These are phyloP conservation scores for Diaporthe longicolla DNA, from an alignment of 2,329 filamentous ascomycete species.

Conservation along the genomic window DNA sequence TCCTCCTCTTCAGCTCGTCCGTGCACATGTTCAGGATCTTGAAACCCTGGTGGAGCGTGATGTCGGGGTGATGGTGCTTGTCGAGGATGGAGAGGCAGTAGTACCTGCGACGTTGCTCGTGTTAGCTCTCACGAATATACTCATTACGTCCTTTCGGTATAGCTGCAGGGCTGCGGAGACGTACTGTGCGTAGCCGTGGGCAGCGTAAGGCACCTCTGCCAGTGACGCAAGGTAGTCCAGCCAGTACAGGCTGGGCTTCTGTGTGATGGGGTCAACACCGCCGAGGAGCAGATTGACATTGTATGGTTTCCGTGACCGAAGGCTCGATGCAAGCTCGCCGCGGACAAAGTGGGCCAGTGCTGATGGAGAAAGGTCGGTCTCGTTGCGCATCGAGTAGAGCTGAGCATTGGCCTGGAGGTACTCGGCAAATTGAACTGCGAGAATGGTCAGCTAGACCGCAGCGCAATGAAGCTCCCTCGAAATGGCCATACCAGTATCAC, in stretches of 20 bases:
- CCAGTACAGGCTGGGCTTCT: constrained; percentile 96
- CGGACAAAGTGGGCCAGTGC: constrained; percentile 95
- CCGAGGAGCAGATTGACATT: constrained; percentile 96
- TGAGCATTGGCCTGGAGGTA: constrained; percentile 99
- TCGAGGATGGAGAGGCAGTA: constrained; percentile 98
- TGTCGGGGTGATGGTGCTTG: constrained; percentile 98
- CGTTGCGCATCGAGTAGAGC: constrained; percentile 98
- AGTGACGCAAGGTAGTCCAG: constrained; percentile 94
- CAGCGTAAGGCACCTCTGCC: constrained; percentile 92
- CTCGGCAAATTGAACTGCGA: constrained; percentile 95
- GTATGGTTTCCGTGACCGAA: constrained; percentile 94
- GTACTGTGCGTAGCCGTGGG: constrained; percentile 97
- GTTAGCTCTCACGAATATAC: constrained; percentile 47
- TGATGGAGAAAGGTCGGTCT: constrained; percentile 89
- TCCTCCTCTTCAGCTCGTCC: constrained; percentile 94
- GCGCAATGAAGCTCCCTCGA: constrained; percentile 18
- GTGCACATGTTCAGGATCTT: constrained; percentile 96
- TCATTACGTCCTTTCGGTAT: too few relatives aligned
- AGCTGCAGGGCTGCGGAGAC: constrained; percentile 51
- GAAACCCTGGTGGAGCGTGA: constrained; percentile 88
- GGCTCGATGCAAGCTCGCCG: constrained; percentile 89
- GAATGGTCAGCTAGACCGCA: constrained; percentile 41
- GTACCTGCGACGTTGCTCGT: constrained; percentile 70
- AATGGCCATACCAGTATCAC: constrained; percentile 82
- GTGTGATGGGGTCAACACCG: constrained; percentile 91